Evolutionary conservation across 1,284 basidiomycete species (phyloP), one percentile per base, ranked within the genome.

Genomic region (Puccinia polysora): DNA sequence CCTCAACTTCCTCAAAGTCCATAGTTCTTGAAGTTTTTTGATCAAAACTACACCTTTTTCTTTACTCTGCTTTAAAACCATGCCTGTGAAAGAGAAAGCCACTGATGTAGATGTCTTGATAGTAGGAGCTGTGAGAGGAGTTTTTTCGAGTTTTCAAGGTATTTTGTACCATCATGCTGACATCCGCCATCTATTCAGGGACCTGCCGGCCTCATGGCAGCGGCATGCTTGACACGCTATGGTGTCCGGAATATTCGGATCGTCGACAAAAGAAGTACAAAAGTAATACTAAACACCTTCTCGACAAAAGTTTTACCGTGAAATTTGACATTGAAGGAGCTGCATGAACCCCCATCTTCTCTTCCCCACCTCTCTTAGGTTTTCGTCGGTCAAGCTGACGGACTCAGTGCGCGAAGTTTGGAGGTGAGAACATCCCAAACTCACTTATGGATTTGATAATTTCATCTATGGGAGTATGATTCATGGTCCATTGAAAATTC

Each of bases 161-260:
- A 20, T 30, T 18, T 14, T 15, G 6, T 15, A 23, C 45, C 36
- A 10, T 34, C 23, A 25, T 63, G n/a, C n/a, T n/a, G n/a, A n/a
- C 18, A 23, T 20, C 20, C 50, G 45, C 15, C 36, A 30, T 8
- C 32, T 55, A 2, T 12, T 30, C 15, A 73, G 70, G 70, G 70
- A n/a, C 70, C 70, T 3, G 70, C 70, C n/a, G 70, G 70, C 32
- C 40, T 73, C 12, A 73, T 73, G 70, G 70, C 70, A 34, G 70
- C 70, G 10, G 70, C 62, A 4, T 65, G 36, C 38, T 36, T 73
- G 53, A 50, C 62, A 18, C 60, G 62, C 18, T 73, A 73, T 45
- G 70, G 70, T 5, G 53, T 73, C 40, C 62, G 56, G 50, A 73
- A 73, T 65, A 43, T 73, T 20, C 52, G 70, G 18, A 73, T 73